phyloP scores from a whole-genome alignment of 2,329 filamentous ascomycete species.

The Trichoderma brevicompactum region DNA sequence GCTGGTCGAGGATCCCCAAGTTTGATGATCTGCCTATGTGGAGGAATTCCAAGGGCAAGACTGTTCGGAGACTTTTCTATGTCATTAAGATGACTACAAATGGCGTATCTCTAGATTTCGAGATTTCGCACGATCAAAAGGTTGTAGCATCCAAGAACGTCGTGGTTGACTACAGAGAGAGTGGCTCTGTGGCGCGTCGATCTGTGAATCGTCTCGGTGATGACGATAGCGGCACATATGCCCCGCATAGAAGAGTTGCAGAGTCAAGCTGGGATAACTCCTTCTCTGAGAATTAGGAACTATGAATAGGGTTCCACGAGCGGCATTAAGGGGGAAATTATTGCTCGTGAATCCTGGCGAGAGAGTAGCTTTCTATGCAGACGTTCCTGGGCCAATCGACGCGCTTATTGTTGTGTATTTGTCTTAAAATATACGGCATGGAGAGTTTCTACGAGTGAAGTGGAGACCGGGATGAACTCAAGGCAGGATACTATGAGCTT shows the following conservation, averaged over 20 bases:
- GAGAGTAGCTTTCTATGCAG: no score
- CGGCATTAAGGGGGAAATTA: no score
- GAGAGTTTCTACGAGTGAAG: no score
- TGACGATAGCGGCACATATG: neutral
- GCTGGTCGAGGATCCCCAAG: slow-evolving; percentile 29
- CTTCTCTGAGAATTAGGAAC: neutral
- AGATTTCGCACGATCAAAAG: slow-evolving; percentile 18
- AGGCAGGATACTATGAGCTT: no score
- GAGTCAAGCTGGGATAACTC: neutral
- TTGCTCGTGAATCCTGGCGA: no score
- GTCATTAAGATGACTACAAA: slow-evolving; percentile 29
- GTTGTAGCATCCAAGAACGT: slow-evolving; percentile 30
- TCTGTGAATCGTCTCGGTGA: neutral
- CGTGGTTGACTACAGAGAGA: slow-evolving; percentile 22
- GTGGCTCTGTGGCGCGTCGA: neutral
- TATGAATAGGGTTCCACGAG: neutral
- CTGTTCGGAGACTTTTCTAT: slow-evolving; percentile 21
- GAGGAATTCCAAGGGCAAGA: slow-evolving; percentile 19
- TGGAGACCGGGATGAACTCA: no score
- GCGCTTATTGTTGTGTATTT: no score
- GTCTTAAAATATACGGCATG: no score
- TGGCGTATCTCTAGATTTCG: slow-evolving; percentile 29
- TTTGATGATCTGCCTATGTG: slow-evolving; percentile 21
- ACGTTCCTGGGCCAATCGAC: no score
- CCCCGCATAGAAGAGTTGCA: neutral